Base-by-base conservation (phyloP, 2,329 filamentous ascomycete genomes). In the Macroventuria anomochaeta region DNA sequence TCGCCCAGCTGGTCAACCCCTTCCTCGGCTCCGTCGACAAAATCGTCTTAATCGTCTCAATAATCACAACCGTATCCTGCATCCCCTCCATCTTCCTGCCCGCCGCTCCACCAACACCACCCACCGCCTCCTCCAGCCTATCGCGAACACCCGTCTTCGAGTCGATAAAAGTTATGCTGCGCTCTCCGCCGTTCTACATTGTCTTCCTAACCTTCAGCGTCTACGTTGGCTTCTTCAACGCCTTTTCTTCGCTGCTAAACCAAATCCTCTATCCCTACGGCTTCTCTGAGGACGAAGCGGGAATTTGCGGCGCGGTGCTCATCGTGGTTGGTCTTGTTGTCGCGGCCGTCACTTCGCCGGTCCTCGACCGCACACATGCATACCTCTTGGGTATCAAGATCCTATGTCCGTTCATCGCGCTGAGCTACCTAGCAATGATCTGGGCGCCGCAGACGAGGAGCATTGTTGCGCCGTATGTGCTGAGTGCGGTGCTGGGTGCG, bases 161-260 rank as follows among this genome's bases (percentile, higher is more conserved):
- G 7, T 82, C 83, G 15, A 74, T 93, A 1, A 64, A 53, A 11
- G 49, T 63, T 15, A 70, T 81, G 37, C 69, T 81, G 39, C 71
- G 68, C 26, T 89, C 85, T 5, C 79, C 83, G 15, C 88, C 93
- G 70, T 88, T 96, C 75, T 96, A 87, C 83, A 83, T 96, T 58
- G 76, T 97, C 61, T 79, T 93, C 57, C 67, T 93, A 55, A 88
- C 93, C n/a, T 97, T 93, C 76, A 78, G 84, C 60, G 76, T 93
- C 65, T 96, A 92, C 74, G 90, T 96, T 57, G 92, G 89, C 65
- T 88, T 95, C 78, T 99, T 99, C 86, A 97, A 97, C 81, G 89
- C 89, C 62, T 80, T 93, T 62, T 96, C 92, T 42, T 89, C 89
- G 1, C 84, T 97, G 1, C 82, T 97, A 8, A 96, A 93, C 78